Evolutionary conservation across 2,329 filamentous ascomycete genomes (phyloP).

Genomic region (Sclerotinia minor): DNA sequence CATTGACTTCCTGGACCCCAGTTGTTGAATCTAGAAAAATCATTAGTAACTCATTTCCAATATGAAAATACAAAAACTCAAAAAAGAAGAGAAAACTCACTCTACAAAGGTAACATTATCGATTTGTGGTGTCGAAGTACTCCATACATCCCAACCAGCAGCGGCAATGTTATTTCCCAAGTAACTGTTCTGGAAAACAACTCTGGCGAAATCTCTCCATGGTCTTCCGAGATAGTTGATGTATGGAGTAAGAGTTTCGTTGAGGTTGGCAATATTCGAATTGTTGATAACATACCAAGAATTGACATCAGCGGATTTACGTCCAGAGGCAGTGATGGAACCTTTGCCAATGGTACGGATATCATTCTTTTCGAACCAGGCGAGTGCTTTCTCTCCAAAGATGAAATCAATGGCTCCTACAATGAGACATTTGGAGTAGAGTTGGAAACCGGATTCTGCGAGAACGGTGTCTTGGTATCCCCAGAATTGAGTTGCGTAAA

Average conservation of each 20-base stretch:
- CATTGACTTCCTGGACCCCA: slow-evolving; percentile 46
- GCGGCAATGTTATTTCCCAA: slow-evolving; percentile 51
- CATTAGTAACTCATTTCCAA: neutral
- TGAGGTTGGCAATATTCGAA: slow-evolving; percentile 48
- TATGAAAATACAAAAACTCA: neutral
- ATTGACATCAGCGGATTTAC: slow-evolving; percentile 42
- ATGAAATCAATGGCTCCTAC: slow-evolving; percentile 60
- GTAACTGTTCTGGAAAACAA: slow-evolving; percentile 52
- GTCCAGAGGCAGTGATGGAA: slow-evolving; percentile 50
- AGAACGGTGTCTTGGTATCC: slow-evolving; percentile 59
- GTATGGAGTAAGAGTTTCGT: slow-evolving; percentile 44
- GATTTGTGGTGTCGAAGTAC: slow-evolving; percentile 35
- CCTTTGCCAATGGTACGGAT: slow-evolving; percentile 50
- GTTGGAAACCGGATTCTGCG: slow-evolving; percentile 51
- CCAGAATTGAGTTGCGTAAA: slow-evolving; percentile 56
- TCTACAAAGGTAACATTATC: slow-evolving; percentile 1
- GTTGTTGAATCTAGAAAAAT: slow-evolving; percentile 42
- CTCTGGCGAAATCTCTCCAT: slow-evolving; percentile 51
- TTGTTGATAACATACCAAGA: slow-evolving; percentile 59
- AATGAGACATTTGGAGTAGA: slow-evolving; percentile 58
- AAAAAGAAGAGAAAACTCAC: neutral
- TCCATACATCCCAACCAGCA: slow-evolving; percentile 55
- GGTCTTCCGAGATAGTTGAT: slow-evolving; percentile 54
- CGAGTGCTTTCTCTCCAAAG: slow-evolving; percentile 53
- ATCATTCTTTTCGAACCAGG: slow-evolving; percentile 51